Conservation (phyloP, 176 grass and related monocot genomes). For the Aegilops longissima region DNA sequence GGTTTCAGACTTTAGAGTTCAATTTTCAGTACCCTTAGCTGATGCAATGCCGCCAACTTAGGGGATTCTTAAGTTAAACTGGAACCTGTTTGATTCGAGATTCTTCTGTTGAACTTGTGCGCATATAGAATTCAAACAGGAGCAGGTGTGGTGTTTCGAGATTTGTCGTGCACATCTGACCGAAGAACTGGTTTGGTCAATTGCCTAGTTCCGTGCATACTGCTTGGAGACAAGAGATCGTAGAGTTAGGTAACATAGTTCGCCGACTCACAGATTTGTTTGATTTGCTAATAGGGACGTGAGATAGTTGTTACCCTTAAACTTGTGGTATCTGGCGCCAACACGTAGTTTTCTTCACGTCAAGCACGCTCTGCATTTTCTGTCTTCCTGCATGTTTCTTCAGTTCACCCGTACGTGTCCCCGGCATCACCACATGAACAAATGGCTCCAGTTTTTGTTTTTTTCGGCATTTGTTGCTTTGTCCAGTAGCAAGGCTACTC, state of each 20-base stretch:
- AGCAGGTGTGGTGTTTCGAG: not conserved
- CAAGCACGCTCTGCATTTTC: not conserved
- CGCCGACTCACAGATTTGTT: not conserved
- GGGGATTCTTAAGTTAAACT: not conserved
- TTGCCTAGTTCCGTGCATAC: not conserved
- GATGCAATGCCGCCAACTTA: not conserved
- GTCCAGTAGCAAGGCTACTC: not conserved
- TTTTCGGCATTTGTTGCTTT: not conserved
- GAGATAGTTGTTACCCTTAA: not conserved
- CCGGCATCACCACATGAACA: conserved; percentile 18
- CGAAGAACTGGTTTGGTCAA: not conserved
- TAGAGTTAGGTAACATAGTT: not conserved
- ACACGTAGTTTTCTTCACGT: not conserved
- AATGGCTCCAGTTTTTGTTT: not conserved
- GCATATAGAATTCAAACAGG: not conserved
- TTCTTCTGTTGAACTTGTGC: not conserved
- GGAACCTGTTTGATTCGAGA: not conserved
- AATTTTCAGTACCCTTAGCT: not conserved
- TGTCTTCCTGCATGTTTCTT: conserved; percentile 12
- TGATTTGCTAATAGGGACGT: not conserved
- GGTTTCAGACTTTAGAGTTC: not conserved
- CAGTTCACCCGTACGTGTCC: not conserved
- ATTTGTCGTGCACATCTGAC: not conserved
- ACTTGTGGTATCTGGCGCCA: not conserved
- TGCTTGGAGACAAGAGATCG: not conserved